Evolutionary conservation across 306 rosid species (phyloP).

Genomic region (Vachellia pachyceras): DNA sequence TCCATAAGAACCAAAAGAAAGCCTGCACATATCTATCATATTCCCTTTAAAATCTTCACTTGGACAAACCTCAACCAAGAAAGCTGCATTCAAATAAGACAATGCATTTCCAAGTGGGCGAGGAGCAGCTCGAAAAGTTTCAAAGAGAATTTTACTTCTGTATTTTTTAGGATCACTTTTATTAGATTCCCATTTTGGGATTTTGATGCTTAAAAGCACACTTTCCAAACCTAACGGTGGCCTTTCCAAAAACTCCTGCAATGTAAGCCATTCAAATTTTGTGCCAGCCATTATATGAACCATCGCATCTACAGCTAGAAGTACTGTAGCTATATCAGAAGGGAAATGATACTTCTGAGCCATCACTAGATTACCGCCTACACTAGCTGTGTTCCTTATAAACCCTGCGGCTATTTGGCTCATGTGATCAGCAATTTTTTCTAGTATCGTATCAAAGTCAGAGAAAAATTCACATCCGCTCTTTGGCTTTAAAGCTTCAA

Average conservation of each 20-base stretch:
- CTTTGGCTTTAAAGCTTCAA: constrained; percentile 54
- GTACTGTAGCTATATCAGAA: constrained; percentile 80
- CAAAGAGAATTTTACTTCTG: constrained; percentile 37
- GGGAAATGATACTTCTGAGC: constrained; percentile 81
- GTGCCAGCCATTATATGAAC: constrained; percentile 60
- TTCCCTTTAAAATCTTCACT: constrained; percentile 53
- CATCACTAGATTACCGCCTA: constrained; percentile 89
- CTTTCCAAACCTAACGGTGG: constrained; percentile 58
- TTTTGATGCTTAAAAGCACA: constrained; percentile 65
- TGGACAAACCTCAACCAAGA: constrained; percentile 64
- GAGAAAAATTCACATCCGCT: background rate
- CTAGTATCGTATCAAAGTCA: background rate
- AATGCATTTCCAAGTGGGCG: constrained; percentile 84
- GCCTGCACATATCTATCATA: constrained; percentile 42
- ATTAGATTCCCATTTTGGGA: constrained; percentile 57
- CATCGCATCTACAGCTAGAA: constrained; percentile 72
- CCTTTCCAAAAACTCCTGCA: constrained; percentile 70
- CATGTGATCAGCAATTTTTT: constrained; percentile 7
- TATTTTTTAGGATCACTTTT: constrained; percentile 42
- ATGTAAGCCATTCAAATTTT: constrained; percentile 52
- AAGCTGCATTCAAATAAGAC: constrained; percentile 77
- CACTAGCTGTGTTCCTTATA: constrained; percentile 1
- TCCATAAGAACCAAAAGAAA: constrained; percentile 78
- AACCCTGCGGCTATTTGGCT: background rate
- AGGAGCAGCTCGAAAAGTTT: constrained; percentile 52